Percentiles rank a stretch among this genome's conserved stretches.
Conservation (phyloP, 495 filamentous ascomycete genomes). For the Cenococcum geophilum region DNA sequence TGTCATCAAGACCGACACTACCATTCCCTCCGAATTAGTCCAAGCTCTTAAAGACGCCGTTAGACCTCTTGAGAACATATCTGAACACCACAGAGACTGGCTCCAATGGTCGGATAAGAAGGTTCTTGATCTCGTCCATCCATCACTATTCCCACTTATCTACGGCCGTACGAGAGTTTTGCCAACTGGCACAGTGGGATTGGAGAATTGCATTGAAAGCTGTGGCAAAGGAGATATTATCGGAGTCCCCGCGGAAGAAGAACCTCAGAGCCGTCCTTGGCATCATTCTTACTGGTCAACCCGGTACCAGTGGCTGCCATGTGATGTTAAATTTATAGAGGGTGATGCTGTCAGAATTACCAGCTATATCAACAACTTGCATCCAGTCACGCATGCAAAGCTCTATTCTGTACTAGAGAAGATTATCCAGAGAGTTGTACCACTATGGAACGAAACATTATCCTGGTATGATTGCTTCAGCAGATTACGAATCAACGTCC, state of each 20-base stretch:
- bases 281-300: conserved; percentile 12
- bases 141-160: conserved; percentile 54
- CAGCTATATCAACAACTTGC: conserved; percentile 58
- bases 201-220: conserved; percentile 41
- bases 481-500: conserved; percentile 8
- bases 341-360: conserved; percentile 33
- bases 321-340: conserved; percentile 45
- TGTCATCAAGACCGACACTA: conserved; percentile 31
- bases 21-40: conserved; percentile 10
- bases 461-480: conserved; percentile 2
- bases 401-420: conserved; percentile 51
- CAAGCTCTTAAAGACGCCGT: conserved; percentile 20
- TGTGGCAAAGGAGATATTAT: conserved; percentile 41
- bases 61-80: conserved; percentile 19
- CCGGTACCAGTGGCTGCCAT: conserved; percentile 57
- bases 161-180: conserved; percentile 50
- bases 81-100: conserved; percentile 47
- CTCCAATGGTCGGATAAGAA: conserved; percentile 49
- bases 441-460: conserved; percentile 47
- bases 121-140: conserved; percentile 58
- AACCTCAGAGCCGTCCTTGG: not conserved
- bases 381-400: conserved; percentile 42
- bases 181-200: conserved; percentile 34
- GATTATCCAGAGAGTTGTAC: conserved; percentile 46
- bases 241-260: conserved; percentile 15